Conservation (phyloP, 257 asterid species). For the Solanum peruvianum region DNA sequence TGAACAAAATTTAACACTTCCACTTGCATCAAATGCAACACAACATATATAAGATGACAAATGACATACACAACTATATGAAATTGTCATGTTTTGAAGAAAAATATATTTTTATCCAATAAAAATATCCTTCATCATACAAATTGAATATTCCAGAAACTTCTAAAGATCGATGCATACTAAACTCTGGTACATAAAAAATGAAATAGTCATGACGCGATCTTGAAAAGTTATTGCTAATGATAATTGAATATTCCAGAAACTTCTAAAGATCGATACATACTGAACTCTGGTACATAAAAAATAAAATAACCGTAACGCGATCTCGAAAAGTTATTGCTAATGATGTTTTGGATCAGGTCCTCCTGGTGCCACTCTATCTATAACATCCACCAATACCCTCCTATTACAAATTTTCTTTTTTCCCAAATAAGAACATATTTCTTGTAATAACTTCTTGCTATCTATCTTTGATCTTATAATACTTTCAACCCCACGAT, state of each 20-base stretch:
- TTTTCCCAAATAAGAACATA: background rate
- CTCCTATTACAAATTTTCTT: background rate
- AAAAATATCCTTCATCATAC: background rate
- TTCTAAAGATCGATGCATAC: no score
- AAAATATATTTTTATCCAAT: background rate
- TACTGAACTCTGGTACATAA: background rate
- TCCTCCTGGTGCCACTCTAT: constrained; percentile 10
- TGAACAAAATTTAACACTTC: background rate
- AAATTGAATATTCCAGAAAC: background rate
- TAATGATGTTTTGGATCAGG: constrained; percentile 21
- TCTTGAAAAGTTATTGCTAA: no score
- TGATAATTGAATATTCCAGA: background rate
- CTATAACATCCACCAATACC: background rate
- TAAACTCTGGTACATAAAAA: no score
- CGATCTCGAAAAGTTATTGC: background rate
- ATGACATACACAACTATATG: background rate
- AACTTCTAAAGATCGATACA: background rate
- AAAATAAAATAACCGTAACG: background rate
- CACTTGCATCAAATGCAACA: background rate
- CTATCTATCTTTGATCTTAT: background rate
- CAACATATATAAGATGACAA: background rate
- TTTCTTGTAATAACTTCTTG: background rate
- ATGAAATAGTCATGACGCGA: no score
- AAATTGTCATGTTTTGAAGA: background rate
- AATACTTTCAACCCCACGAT: background rate